phyloP scores from a whole-genome alignment of 345 rosid genomes.

The Psidium guajava region DNA sequence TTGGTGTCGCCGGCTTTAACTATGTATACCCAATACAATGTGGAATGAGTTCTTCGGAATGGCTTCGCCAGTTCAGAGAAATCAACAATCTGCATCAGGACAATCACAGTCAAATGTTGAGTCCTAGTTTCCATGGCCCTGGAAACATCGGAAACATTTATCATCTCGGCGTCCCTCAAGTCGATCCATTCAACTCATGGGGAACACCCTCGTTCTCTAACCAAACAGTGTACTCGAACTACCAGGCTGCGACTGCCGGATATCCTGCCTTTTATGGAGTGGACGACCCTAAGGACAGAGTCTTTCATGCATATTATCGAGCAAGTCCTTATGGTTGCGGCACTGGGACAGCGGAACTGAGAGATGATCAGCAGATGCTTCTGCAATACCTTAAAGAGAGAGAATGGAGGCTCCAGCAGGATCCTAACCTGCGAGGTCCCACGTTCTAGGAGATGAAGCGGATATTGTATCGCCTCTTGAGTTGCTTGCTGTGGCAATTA shows the following conservation, averaged over 20 bases:
- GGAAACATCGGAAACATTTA: conserved; percentile 21
- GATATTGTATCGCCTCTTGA: background rate
- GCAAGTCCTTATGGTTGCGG: conserved; percentile 21
- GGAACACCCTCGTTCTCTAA: conserved; percentile 25
- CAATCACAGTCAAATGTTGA: conserved; percentile 6
- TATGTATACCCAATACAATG: conserved; percentile 33
- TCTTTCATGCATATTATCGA: background rate
- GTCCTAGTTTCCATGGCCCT: conserved; percentile 18
- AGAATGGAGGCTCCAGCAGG: conserved; percentile 56
- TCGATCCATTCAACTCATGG: conserved; percentile 11
- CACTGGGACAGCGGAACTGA: conserved; percentile 5
- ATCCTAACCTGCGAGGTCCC: conserved; percentile 42
- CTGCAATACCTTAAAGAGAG: conserved; percentile 65
- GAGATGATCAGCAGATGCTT: conserved; percentile 55
- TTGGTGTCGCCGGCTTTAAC: conserved; percentile 16
- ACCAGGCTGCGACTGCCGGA: conserved; percentile 2
- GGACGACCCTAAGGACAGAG: conserved; percentile 14
- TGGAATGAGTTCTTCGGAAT: conserved; percentile 77
- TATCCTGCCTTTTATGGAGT: background rate
- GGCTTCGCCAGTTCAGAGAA: conserved; percentile 91
- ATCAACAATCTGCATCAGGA: conserved; percentile 35
- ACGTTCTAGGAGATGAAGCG: conserved; percentile 6
- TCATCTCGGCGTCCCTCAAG: conserved; percentile 18
- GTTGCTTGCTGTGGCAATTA: background rate
- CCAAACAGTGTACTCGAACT: conserved; percentile 20